These are phyloP conservation scores for Alternaria burnsii DNA, from an alignment of 2,329 filamentous ascomycete species.

Conservation along the genomic window DNA sequence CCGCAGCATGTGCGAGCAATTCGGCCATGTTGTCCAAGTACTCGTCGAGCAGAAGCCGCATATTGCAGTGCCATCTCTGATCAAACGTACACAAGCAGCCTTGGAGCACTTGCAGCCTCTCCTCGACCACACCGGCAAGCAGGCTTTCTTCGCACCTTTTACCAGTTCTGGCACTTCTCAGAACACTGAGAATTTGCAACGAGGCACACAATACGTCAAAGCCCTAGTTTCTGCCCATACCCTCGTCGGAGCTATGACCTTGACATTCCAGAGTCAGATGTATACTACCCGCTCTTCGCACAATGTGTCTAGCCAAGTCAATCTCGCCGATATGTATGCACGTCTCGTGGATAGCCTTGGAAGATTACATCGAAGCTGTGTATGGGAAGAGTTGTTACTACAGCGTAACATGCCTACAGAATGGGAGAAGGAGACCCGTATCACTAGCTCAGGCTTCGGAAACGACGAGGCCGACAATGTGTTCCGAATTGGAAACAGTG, in stretches of 20 bases:
- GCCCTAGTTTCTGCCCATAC: constrained; percentile 79
- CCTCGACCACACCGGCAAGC: constrained; percentile 59
- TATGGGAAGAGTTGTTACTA: constrained; percentile 85
- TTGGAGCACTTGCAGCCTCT: constrained; percentile 74
- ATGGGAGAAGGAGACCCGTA: constrained; percentile 63
- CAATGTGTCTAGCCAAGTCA: constrained; percentile 76
- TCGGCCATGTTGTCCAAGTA: constrained; percentile 77
- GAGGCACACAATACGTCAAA: constrained; percentile 81
- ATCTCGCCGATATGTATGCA: constrained; percentile 84
- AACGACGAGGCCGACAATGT: constrained; percentile 52
- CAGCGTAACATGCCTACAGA: constrained; percentile 75
- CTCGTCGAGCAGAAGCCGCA: constrained; percentile 83
- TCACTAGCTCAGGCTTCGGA: constrained; percentile 52
- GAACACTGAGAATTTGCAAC: constrained; percentile 53
- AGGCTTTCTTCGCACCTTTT: constrained; percentile 76
- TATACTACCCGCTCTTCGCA: constrained; percentile 70
- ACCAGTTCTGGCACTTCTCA: constrained; percentile 42
- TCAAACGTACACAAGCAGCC: constrained; percentile 75
- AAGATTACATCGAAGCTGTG: constrained; percentile 77
- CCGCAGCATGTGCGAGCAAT: constrained; percentile 68
- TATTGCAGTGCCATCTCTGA: constrained; percentile 80
- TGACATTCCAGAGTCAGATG: constrained; percentile 72
- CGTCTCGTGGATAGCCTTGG: constrained; percentile 78
- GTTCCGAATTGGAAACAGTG: constrained; percentile 45
- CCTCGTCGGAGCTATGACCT: constrained; percentile 76